Conservation (phyloP, 2,329 filamentous ascomycete genomes). For the Thyridium curvatum region DNA sequence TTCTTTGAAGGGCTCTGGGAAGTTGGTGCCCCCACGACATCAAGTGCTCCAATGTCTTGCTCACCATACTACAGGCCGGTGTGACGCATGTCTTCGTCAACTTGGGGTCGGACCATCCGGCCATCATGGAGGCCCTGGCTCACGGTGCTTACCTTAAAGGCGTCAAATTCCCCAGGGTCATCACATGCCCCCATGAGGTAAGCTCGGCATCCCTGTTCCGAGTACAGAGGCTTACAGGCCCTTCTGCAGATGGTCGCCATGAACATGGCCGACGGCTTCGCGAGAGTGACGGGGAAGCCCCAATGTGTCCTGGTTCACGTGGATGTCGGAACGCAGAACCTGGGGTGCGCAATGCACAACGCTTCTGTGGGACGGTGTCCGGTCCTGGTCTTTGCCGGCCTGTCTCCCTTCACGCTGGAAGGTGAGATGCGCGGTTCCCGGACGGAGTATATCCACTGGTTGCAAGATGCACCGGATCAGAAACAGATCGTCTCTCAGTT, state of each 20-base stretch:
- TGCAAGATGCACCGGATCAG: constrained; percentile 78
- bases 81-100: constrained; percentile 49
- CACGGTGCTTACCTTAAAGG: background rate
- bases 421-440: constrained; percentile 72
- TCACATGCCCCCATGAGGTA: no score
- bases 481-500: constrained; percentile 73
- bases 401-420: constrained; percentile 71
- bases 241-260: constrained; percentile 79
- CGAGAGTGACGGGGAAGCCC: constrained; percentile 62
- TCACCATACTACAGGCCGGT: constrained; percentile 18
- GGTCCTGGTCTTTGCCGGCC: constrained; percentile 70
- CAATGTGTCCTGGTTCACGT: constrained; percentile 77
- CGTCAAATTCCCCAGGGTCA: background rate
- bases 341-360: constrained; percentile 75
- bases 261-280: constrained; percentile 79
- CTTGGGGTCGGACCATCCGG: constrained; percentile 66
- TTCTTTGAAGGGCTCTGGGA: constrained; percentile 81
- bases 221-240: no score
- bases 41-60: no score
- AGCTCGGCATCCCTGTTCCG: no score
- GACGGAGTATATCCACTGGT: constrained; percentile 83
- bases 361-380: constrained; percentile 69
- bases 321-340: constrained; percentile 74
- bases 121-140: constrained; percentile 68
- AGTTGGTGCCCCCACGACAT: no score